phyloP scores from a whole-genome alignment of 306 rosid genomes.

The Potentilla sterilis region DNA sequence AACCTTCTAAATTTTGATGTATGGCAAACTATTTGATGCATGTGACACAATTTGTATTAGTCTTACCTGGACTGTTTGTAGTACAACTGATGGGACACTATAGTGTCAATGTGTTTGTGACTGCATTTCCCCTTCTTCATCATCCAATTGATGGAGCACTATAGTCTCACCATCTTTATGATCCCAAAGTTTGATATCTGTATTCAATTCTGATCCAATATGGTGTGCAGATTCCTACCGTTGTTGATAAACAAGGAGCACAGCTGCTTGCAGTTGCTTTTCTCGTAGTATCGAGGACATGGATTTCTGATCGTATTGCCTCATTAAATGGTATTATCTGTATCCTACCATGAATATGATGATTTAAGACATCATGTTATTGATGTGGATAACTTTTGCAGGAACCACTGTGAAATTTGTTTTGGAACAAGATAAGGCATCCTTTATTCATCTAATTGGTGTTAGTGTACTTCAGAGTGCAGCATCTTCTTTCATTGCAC shows the following conservation, averaged over 20 bases:
- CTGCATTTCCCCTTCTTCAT: neutral
- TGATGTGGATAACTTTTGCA: constrained; percentile 40
- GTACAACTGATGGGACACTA: neutral
- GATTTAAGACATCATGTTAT: constrained; percentile 18
- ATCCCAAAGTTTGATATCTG: neutral
- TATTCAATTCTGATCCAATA: constrained; percentile 8
- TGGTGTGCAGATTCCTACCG: constrained; percentile 71
- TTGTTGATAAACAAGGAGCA: constrained; percentile 93
- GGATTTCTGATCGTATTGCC: constrained; percentile 95
- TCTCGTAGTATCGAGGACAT: constrained; percentile 91
- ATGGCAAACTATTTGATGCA: neutral
- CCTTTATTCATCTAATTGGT: constrained; percentile 69
- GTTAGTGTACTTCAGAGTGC: constrained; percentile 77
- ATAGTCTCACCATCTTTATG: neutral
- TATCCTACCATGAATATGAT: constrained; percentile 11
- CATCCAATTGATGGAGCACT: neutral
- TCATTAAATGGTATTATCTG: constrained; percentile 64
- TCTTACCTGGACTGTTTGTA: neutral
- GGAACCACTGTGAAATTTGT: constrained; percentile 88
- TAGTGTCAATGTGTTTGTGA: neutral
- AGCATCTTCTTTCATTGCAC: constrained; percentile 83
- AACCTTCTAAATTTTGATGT: neutral
- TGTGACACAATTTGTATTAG: neutral
- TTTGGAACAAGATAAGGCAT: constrained; percentile 79
- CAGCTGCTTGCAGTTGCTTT: constrained; percentile 89